phyloP scores from a whole-genome alignment of 208 protist species.

The Trypanosoma vivax region DNA sequence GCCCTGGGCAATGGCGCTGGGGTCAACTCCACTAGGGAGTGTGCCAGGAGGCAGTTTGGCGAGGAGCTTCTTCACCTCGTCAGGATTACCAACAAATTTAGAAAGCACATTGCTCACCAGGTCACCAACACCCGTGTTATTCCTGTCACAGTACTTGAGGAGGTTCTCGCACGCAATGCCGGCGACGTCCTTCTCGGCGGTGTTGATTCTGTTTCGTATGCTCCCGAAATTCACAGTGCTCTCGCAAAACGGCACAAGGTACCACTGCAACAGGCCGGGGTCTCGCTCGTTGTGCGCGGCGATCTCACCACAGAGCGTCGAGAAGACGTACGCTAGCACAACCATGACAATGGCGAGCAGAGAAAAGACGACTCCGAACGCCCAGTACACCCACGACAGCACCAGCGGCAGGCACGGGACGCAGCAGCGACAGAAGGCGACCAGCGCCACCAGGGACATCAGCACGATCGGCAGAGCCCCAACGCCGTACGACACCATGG shows the following conservation, averaged over 20 bases:
- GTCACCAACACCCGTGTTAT: neutral
- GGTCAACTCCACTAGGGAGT: too few relatives aligned
- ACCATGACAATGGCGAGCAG: slow-evolving; percentile 3
- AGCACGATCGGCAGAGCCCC: slow-evolving; percentile 8
- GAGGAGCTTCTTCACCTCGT: neutral
- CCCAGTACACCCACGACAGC: slow-evolving; percentile 21
- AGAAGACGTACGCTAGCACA: slow-evolving; percentile 6
- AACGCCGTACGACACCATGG: slow-evolving; percentile 10
- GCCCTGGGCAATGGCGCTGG: too few relatives aligned
- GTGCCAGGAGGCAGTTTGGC: neutral
- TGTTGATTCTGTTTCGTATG: neutral
- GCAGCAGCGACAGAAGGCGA: slow-evolving; percentile 11
- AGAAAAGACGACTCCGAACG: slow-evolving; percentile 21
- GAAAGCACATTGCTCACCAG: neutral
- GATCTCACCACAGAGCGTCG: slow-evolving; percentile 19
- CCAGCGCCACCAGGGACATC: slow-evolving; percentile 4
- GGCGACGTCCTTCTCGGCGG: neutral
- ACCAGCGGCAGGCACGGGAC: neutral
- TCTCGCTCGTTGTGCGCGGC: slow-evolving; percentile 15
- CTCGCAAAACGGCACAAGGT: slow-evolving; percentile 16
- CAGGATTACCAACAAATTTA: neutral
- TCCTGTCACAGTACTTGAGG: slow-evolving; percentile 7
- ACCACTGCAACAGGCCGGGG: slow-evolving; percentile 30
- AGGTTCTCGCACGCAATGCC: neutral
- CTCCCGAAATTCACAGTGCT: slow-evolving; percentile 3